Evolutionary conservation across 2,329 filamentous ascomycete genomes (phyloP).

Genomic region (Sphaceloma murrayae): DNA sequence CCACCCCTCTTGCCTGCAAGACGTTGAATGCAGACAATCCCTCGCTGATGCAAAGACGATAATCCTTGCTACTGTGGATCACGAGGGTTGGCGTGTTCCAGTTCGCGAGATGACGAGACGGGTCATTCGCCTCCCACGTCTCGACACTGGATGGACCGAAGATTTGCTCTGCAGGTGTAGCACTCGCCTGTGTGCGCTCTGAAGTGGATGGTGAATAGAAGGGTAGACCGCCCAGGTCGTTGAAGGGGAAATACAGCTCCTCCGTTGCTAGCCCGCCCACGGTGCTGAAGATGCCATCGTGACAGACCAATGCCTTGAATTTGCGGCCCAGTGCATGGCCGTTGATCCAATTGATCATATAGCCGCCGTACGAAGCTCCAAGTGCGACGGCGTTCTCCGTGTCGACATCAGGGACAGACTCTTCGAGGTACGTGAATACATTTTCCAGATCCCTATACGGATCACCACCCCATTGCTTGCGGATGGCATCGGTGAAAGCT

Average conservation of each 20-base stretch:
- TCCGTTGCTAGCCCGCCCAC: constrained; percentile 34
- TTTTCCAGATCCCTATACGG: constrained; percentile 77
- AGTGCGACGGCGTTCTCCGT: constrained; percentile 59
- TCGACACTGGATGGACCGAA: constrained; percentile 25
- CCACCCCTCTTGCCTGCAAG: constrained; percentile 63
- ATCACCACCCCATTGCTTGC: constrained; percentile 70
- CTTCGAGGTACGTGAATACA: constrained; percentile 63
- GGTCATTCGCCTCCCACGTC: constrained; percentile 50
- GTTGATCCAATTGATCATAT: constrained; percentile 86
- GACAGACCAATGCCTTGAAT: constrained; percentile 80
- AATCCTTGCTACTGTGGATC: constrained; percentile 86
- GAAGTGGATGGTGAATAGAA: constrained; percentile 36
- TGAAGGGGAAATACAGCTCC: constrained; percentile 47
- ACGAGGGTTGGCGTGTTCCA: constrained; percentile 85
- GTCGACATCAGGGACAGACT: constrained; percentile 59
- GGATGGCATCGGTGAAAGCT: constrained; percentile 65
- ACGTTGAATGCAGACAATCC: constrained; percentile 80
- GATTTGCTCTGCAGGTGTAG: neutral
- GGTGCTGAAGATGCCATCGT: constrained; percentile 72
- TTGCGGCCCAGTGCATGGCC: constrained; percentile 71
- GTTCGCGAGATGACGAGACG: constrained; percentile 46
- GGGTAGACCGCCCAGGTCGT: constrained; percentile 42
- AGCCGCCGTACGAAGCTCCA: constrained; percentile 66
- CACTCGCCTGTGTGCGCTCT: too few relatives aligned
- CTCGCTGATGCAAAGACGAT: constrained; percentile 75